A percentile compares a stretch with the other conserved stretches of the same genome.
Conservation (phyloP, 1,284 basidiomycete species). For the Erythrobasidium hasegawianum region DNA sequence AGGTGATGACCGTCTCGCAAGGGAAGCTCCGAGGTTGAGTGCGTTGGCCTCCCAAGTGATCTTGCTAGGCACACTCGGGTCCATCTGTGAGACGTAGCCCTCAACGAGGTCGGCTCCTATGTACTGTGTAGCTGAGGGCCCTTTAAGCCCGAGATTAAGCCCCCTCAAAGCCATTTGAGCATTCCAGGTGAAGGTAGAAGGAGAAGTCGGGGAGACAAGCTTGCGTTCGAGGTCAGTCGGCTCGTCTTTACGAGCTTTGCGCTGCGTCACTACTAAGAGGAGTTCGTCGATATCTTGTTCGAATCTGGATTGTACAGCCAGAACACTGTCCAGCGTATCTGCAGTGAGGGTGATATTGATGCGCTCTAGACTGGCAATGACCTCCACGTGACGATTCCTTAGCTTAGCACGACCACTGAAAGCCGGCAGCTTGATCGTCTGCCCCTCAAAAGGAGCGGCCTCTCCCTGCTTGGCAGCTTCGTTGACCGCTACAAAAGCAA, state of each 20-base stretch:
- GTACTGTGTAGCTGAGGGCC: conserved; percentile 64
- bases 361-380: conserved; percentile 61
- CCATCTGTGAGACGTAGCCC: conserved; percentile 48
- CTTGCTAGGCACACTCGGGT: conserved; percentile 44
- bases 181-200: conserved; percentile 40
- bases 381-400: conserved; percentile 55
- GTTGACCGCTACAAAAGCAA: conserved; percentile 57
- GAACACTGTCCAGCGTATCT: conserved; percentile 70
- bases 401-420: conserved; percentile 61
- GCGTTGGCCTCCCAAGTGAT: conserved; percentile 61
- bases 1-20: conserved; percentile 56
- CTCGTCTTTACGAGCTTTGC: conserved; percentile 48
- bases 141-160: conserved; percentile 70
- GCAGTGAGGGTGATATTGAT: conserved; percentile 69
- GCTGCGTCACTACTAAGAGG: conserved; percentile 60
- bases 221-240: neutral
- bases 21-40: conserved; percentile 67
- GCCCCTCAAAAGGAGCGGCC: conserved; percentile 14
- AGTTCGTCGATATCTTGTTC: conserved; percentile 79
- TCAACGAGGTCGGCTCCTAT: conserved; percentile 65
- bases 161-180: conserved; percentile 65
- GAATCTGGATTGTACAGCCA: conserved; percentile 76
- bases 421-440: conserved; percentile 58
- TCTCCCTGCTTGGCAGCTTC: conserved; percentile 12
- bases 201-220: neutral